Base-by-base conservation (phyloP, 2,329 filamentous ascomycete genomes). In the Neospermospora avenae region DNA sequence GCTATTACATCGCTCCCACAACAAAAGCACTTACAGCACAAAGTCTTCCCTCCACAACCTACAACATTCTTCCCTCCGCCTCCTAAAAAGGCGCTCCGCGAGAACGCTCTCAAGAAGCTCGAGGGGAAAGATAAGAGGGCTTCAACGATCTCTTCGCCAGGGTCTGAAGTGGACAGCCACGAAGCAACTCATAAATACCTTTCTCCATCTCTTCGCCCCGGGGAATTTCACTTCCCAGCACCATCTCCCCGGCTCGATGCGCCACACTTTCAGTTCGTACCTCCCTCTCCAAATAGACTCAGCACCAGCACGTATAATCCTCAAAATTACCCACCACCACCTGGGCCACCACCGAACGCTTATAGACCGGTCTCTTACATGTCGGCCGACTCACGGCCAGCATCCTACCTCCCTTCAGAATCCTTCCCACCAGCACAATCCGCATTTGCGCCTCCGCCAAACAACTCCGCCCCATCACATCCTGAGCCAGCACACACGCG, bases 1-100 rank as follows among this genome's bases (percentile, higher is more conserved):
- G 85, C 84, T 57, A 88, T 96, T 69, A 90, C 90, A 5, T 90
- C 91, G 1, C 83, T 96, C 6, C 92, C 92, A 2, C 85, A 84
- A 58, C 81, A 82, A 64, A 85, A 85, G 59, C 84, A 87, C 68
- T 77, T 88, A 11, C 84, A 86, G 64, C 80, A 81, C 20, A 81
- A 83, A 67, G 73, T 74, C 59, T 56, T 69, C 28, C 69, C 69
- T 46, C 68, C 67, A 11, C 61, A 41, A 53, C 61, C 64, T 60
- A 69, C 68, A 57, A 67, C 59, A 31, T 68, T 64, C 39, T 72
- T 72, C 49, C 68, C 68, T 34, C 69, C 68, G 24, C 70, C 71
- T 49, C 70, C 70, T 22, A 69, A 63, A 41, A 67, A 68, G 46
- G 65, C 54, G 10, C 53, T 61, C 51, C 72, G 37, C 70, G 77